Evolutionary conservation across 768 basidiomycete genomes (phyloP).

Genomic region (Boletus fagicola): DNA sequence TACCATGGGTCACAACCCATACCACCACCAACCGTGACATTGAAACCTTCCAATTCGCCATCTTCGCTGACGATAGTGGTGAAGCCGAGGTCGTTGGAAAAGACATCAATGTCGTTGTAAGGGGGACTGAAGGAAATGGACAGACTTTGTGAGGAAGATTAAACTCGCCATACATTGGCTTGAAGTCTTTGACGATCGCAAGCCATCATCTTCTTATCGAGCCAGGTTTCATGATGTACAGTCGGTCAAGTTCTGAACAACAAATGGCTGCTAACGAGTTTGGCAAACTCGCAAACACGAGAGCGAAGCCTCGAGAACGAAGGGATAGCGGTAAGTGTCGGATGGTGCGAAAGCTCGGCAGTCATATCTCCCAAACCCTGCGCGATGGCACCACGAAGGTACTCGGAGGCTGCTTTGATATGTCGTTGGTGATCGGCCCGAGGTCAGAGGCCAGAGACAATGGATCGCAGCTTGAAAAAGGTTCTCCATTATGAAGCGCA

Average conservation of each 20-base stretch:
- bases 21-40: too few relatives aligned
- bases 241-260: too few relatives aligned
- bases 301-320: slow-evolving; percentile 27
- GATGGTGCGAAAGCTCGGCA: slow-evolving; percentile 90
- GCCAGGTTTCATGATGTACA: slow-evolving; percentile 5
- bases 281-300: too few relatives aligned
- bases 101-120: slow-evolving; percentile 94
- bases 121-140: slow-evolving; percentile 52
- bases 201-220: slow-evolving; percentile 92
- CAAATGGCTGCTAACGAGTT: too few relatives aligned
- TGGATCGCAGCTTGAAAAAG: too few relatives aligned
- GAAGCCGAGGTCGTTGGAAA: slow-evolving; percentile 94
- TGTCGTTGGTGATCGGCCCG: slow-evolving; percentile 41
- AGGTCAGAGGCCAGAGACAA: slow-evolving; percentile 55
- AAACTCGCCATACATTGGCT: slow-evolving; percentile 94
- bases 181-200: slow-evolving; percentile 80
- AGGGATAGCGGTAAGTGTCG: slow-evolving; percentile 92
- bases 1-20: slow-evolving; percentile 80
- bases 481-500: too few relatives aligned
- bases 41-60: slow-evolving; percentile 69
- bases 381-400: slow-evolving; percentile 89
- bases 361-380: slow-evolving; percentile 84
- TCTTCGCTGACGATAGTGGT: slow-evolving; percentile 83
- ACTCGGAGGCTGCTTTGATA: slow-evolving; percentile 95
- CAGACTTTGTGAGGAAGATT: slow-evolving; percentile 90